phyloP scores from a whole-genome alignment of 2,329 filamentous ascomycete genomes.

The Talaromyces piceae region DNA sequence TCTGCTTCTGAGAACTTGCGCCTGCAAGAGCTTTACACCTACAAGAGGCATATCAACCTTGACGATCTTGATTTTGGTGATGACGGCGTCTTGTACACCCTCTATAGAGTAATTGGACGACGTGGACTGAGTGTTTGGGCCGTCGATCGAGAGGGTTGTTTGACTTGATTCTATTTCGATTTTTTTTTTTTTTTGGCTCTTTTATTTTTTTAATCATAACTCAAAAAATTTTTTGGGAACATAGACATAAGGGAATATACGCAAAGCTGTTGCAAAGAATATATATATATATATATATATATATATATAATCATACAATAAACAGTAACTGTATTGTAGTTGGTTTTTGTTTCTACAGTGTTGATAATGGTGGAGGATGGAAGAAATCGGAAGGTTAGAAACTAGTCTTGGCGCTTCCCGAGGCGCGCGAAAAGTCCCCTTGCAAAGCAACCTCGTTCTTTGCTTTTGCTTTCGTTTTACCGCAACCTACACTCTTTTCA shows the following conservation, averaged over 20 bases:
- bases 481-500: background rate
- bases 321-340: too few species aligned
- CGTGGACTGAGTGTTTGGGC: conserved; percentile 45
- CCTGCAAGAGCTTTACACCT: conserved; percentile 37
- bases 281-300: too few species aligned
- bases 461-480: background rate
- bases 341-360: too few species aligned
- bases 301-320: too few species aligned
- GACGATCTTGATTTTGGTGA: conserved; percentile 46
- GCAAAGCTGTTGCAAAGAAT: too few species aligned
- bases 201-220: too few species aligned
- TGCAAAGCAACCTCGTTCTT: background rate
- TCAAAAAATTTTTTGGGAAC: too few species aligned
- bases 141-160: conserved; percentile 28
- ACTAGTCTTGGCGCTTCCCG: background rate
- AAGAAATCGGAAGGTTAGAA: background rate
- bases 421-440: background rate
- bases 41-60: conserved; percentile 41
- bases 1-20: conserved; percentile 18
- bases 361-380: too few species aligned
- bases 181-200: background rate
- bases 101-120: conserved; percentile 40
- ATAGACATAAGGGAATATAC: too few species aligned
- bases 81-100: conserved; percentile 40
- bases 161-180: conserved; percentile 1